Conservation (phyloP, 2,329 filamentous ascomycete genomes). For the Nemania sp. region DNA sequence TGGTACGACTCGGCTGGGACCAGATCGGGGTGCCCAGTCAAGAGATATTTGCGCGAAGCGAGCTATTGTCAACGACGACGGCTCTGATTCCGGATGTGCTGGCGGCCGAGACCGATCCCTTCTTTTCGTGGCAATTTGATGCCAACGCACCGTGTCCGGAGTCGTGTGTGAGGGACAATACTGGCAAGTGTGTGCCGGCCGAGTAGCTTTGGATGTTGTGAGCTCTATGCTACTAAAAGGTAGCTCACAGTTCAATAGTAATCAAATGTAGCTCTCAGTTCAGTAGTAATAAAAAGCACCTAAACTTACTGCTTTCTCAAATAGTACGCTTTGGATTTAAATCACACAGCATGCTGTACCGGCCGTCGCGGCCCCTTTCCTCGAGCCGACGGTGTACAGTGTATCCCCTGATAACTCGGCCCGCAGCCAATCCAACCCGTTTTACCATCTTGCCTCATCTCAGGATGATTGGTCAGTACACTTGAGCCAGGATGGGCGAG, state of each 20-base stretch:
- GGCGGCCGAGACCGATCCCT: not conserved
- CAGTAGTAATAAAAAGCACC: too few species aligned
- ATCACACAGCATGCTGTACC: not conserved
- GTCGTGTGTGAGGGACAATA: too few species aligned
- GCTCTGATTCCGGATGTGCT: slow-evolving; percentile 1
- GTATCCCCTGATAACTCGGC: not conserved
- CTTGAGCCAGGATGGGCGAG: not conserved
- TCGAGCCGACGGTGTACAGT: not conserved
- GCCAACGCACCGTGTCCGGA: not conserved
- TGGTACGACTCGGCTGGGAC: not conserved
- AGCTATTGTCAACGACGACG: not conserved
- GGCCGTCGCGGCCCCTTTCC: not conserved
- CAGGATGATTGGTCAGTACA: not conserved
- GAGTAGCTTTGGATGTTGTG: too few species aligned
- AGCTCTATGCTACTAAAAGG: too few species aligned
- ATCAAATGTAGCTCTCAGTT: too few species aligned
- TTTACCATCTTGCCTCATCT: not conserved
- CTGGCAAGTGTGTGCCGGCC: too few species aligned
- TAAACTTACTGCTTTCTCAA: too few species aligned
- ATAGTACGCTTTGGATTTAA: not conserved
- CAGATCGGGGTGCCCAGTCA: not conserved
- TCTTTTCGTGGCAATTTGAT: not conserved
- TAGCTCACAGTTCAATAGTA: too few species aligned
- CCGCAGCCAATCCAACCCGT: slow-evolving; percentile 2
- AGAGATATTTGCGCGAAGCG: not conserved